Base-by-base conservation (phyloP, 169 alveolate species). In the Eimeria acervulina region DNA sequence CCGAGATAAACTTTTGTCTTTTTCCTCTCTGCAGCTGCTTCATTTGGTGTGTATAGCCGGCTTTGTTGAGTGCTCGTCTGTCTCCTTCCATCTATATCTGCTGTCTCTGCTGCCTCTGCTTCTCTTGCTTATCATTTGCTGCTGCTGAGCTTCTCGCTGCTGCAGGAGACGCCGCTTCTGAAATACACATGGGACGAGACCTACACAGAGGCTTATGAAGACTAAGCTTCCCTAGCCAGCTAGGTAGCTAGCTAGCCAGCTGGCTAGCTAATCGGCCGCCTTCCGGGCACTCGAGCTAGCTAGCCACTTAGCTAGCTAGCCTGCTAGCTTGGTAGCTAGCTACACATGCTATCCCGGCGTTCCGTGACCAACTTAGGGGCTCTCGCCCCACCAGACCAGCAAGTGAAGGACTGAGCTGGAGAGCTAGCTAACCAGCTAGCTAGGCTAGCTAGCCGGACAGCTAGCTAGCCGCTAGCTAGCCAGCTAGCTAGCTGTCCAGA, bases 151-250 rank as follows among this genome's bases (percentile, higher is more conserved):
- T n/a, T n/a, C n/a, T n/a, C 38, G 84, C 44, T 36, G 81, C 78
- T 90, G 90, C 97, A 97, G 96, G 98, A 97, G 94, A 97, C 97
- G 93, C 99, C 99, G n/a, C 97, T 98, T 91, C 96, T 98, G 91
- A 98, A 98, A 96, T 98, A 99, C 99, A 98, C 99, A 33, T 98
- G 99, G 99, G 99, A 98, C 90, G 99, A 98, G 97, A 97, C 99
- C 28, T 98, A 98, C 96, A 99, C 98, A 89, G 99, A 98, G 97
- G 99, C 99, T 15, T 98, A 97, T 92, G 99, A 98, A 51, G 98
- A 98, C 36, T 83, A 51, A 19, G 40, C 23, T 17, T 3, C 15
- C 15, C 66, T 26, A 78, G 89, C 89, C 44, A 78, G 89, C 89
- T 78, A 78, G 89, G 36, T 78, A 78, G 68, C 59, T 42, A 42